Base-by-base conservation (phyloP, 2,329 filamentous ascomycete species). In the Curvularia sp. region DNA sequence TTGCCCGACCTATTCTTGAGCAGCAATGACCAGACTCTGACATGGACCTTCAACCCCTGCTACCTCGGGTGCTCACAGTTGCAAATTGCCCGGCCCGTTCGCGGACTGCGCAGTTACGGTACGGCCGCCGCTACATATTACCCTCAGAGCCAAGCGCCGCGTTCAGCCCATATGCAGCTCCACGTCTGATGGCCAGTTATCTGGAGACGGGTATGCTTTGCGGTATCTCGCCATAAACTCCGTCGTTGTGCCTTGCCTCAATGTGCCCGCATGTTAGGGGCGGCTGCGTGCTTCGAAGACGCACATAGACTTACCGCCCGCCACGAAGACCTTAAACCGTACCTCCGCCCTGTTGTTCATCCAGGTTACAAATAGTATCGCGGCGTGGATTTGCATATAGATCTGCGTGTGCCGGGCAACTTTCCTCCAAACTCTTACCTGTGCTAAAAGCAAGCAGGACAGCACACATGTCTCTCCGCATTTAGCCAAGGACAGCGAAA, bases 391-490 rank as follows among this genome's bases (percentile, higher is more conserved):
- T 18, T 28, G 7, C 12, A n/a, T 32, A 6, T 15, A 12, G 18
- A 15, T 49, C 10, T 46, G 28, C 27, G 13, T 38, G 19, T 38
- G 23, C 32, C 36, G 36, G 23, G 39, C 18, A 19, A 38, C 19
- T 10, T 38, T 42, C 19, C 45, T 36, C n/a, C 4, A 41, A 13
- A n/a, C n/a, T 25, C 15, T 36, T n/a, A 28, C 46, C 21, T 45
- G 13, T 27, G 21, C 39, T 30, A 34, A 49, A 39, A 54, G 46
- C 50, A 54, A 59, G 45, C 43, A 46, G 18, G 46, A 49, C 46
- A 57, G 23, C 9, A 46, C 53, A 45, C 63, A 64, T 65, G 57
- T 21, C 53, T 64, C 62, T 60, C 63, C 60, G 50, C 61, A 57
- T 64, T 56, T 54, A 52, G 56, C 49, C 48, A 51, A 38, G 30